Evolutionary conservation across 2,329 filamentous ascomycete genomes (phyloP).

Genomic region (Colletotrichum brevisporum): DNA sequence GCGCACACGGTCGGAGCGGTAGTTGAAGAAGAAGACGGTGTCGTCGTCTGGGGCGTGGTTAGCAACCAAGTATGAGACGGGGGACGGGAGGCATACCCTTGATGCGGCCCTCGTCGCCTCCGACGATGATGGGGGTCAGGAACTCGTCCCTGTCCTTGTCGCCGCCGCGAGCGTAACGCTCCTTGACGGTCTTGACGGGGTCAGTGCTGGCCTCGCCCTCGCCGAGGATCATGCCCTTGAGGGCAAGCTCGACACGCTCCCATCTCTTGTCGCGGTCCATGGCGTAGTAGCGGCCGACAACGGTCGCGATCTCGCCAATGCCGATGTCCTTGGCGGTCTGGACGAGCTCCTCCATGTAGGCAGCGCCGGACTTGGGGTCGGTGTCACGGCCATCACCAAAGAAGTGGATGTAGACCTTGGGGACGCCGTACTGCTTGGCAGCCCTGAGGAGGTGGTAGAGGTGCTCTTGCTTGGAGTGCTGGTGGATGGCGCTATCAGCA

Average conservation of each 20-base stretch:
- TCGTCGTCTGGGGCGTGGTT: conserved; percentile 77
- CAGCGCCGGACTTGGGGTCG: conserved; percentile 92
- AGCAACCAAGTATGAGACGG: background rate
- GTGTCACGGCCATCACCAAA: conserved; percentile 98
- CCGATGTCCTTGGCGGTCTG: conserved; percentile 87
- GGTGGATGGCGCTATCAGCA: background rate
- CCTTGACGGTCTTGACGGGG: conserved; percentile 87
- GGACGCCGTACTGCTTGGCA: conserved; percentile 88
- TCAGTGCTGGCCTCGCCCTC: conserved; percentile 90
- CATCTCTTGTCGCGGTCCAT: conserved; percentile 99
- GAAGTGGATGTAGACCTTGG: conserved; percentile 98
- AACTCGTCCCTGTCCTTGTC: conserved; percentile 91
- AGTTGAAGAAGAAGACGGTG: conserved; percentile 99
- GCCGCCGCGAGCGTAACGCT: conserved; percentile 83
- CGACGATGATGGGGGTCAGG: conserved; percentile 96
- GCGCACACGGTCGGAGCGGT: conserved; percentile 96
- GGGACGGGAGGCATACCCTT: conserved; percentile 70
- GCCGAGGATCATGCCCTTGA: conserved; percentile 88
- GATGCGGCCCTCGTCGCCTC: conserved; percentile 87
- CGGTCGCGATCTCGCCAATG: conserved; percentile 87
- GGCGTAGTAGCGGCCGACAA: conserved; percentile 96
- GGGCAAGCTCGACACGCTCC: conserved; percentile 91
- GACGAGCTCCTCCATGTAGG: conserved; percentile 89
- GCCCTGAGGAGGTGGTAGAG: conserved; percentile 89
- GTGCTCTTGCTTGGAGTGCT: conserved; percentile 96